Conservation (phyloP, 2,329 filamentous ascomycete genomes). For the Fusarium chaquense region DNA sequence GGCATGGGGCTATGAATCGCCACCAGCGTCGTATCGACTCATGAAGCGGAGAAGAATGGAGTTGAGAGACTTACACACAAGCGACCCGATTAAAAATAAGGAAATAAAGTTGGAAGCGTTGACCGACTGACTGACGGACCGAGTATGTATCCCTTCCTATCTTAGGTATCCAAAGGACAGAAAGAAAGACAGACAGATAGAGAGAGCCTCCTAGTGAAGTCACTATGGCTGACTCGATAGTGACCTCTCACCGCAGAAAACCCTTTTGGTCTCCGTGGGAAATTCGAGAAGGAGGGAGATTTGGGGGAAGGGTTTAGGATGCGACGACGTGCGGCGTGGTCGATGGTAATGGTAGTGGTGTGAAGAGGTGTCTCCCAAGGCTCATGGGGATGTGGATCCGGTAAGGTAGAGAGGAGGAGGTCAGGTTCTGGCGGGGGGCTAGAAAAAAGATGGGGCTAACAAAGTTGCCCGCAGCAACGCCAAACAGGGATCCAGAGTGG, state of each 20-base stretch:
- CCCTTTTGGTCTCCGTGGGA: conserved; percentile 30
- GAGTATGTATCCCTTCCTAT: not conserved
- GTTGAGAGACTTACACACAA: conserved; percentile 41
- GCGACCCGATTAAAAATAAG: conserved; percentile 29
- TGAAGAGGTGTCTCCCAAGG: conserved; percentile 16
- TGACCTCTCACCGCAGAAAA: conserved; percentile 32
- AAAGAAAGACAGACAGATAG: not conserved
- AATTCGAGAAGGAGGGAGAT: conserved; percentile 36
- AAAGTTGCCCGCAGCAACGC: conserved; percentile 47
- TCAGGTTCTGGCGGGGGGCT: conserved; percentile 22
- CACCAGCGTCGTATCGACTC: conserved; percentile 44
- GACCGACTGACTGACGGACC: conserved; percentile 1
- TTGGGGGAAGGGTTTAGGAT: conserved; percentile 41
- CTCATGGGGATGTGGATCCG: conserved; percentile 31
- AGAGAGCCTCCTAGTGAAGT: not conserved
- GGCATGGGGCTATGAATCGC: conserved; percentile 50
- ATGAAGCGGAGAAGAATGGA: conserved; percentile 22
- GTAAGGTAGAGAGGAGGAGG: conserved; percentile 20
- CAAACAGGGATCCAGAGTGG: conserved; percentile 25
- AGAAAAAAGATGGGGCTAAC: conserved; percentile 39
- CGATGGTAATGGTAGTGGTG: conserved; percentile 34
- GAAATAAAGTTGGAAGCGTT: conserved; percentile 22
- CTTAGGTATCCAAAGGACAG: conserved; percentile 6
- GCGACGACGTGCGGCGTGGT: conserved; percentile 38
- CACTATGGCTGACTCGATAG: conserved; percentile 27